Evolutionary conservation across 805 yeast species (phyloP).

Genomic region (Candida ipomoeae): DNA sequence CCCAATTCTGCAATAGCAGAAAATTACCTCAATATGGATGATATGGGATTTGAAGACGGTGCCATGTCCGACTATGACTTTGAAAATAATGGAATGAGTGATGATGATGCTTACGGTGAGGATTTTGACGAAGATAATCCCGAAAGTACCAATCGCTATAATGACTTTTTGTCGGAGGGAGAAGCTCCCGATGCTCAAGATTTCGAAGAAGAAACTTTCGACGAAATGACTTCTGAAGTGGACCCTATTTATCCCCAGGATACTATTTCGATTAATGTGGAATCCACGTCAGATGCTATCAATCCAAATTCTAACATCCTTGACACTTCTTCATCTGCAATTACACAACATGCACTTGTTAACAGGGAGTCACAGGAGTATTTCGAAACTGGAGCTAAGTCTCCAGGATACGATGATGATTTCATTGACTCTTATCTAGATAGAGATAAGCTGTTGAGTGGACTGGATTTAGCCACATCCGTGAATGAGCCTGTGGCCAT

Average conservation of each 20-base stretch:
- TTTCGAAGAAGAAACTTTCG: neutral
- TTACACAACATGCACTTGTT: neutral
- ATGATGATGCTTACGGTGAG: slow-evolving; percentile 16
- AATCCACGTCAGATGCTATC: neutral
- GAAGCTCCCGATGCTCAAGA: slow-evolving; percentile 10
- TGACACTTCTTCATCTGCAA: neutral
- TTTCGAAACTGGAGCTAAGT: slow-evolving; percentile 4
- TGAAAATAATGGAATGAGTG: slow-evolving; percentile 40
- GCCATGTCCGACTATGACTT: slow-evolving; percentile 38
- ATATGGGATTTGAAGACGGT: slow-evolving; percentile 29
- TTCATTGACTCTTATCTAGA: slow-evolving; percentile 17
- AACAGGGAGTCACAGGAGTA: neutral
- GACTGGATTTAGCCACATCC: neutral
- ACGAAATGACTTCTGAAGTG: neutral
- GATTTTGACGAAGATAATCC: slow-evolving; percentile 18
- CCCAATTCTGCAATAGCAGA: neutral
- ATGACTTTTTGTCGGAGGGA: slow-evolving; percentile 21
- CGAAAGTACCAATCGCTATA: slow-evolving; percentile 10
- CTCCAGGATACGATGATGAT: slow-evolving; percentile 16
- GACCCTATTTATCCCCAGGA: neutral
- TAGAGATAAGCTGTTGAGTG: slow-evolving; percentile 5
- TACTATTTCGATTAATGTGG: neutral
- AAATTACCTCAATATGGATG: slow-evolving; percentile 27
- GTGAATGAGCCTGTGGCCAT: neutral
- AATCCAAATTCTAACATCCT: neutral